phyloP scores from a whole-genome alignment of 2,329 filamentous ascomycete genomes.

The Fusarium sp. region DNA sequence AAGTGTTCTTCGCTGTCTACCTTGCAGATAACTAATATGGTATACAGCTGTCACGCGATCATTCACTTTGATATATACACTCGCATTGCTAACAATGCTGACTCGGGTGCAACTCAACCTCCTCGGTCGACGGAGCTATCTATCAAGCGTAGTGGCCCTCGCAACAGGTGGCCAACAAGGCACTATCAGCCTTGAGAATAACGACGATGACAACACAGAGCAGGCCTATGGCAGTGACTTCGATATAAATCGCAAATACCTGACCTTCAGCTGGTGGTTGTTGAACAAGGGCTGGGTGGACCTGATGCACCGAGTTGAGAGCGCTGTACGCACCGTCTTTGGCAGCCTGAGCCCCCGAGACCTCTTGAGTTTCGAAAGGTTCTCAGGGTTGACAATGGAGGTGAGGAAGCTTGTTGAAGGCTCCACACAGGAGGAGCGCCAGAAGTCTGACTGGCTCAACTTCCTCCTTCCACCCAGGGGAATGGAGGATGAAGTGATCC shows the following conservation, averaged over 20 bases:
- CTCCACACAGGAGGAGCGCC: constrained; percentile 56
- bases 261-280: constrained; percentile 98
- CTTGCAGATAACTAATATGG: constrained; percentile 21
- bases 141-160: constrained; percentile 93
- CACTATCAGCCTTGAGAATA: constrained; percentile 90
- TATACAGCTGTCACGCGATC: constrained; percentile 84
- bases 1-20: background rate
- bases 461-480: constrained; percentile 85
- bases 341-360: constrained; percentile 90
- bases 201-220: constrained; percentile 88
- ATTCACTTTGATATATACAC: constrained; percentile 91
- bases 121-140: constrained; percentile 92
- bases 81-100: constrained; percentile 89
- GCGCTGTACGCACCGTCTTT: constrained; percentile 90
- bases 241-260: constrained; percentile 92
- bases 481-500: constrained; percentile 85
- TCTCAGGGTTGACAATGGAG: constrained; percentile 84
- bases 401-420: constrained; percentile 90
- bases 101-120: constrained; percentile 97
- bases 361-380: constrained; percentile 82
- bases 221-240: constrained; percentile 93
- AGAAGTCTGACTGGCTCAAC: constrained; percentile 77
- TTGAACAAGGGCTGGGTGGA: constrained; percentile 90
- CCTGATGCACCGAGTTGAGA: constrained; percentile 83
- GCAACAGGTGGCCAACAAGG: constrained; percentile 80